These are phyloP conservation scores for Persicaria tinctoria DNA, from an alignment of 148 eudicot genomes.

Conservation along the genomic window DNA sequence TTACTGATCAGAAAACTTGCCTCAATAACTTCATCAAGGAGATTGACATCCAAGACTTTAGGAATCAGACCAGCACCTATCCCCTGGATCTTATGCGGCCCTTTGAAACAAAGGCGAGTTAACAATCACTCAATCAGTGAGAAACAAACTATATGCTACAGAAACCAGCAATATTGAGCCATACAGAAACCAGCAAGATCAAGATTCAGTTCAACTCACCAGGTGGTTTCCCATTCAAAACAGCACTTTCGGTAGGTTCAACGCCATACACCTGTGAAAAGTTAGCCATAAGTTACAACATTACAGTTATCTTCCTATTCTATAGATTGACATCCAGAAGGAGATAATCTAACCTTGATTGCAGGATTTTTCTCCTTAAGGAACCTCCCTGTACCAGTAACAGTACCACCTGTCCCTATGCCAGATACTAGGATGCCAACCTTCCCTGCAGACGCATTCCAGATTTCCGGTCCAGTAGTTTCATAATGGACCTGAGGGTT, in stretches of 20 bases:
- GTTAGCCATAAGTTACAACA: background rate
- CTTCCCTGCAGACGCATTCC: constrained; percentile 63
- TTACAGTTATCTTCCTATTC: background rate
- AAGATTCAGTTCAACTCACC: constrained; percentile 33
- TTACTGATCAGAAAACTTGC: constrained; percentile 23
- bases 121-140: background rate
- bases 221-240: constrained; percentile 68
- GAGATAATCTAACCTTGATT: constrained; percentile 44
- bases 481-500: constrained; percentile 74
- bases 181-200: background rate
- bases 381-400: constrained; percentile 66
- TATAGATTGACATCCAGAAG: background rate
- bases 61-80: constrained; percentile 74
- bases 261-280: constrained; percentile 54
- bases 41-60: constrained; percentile 34
- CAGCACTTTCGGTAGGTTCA: constrained; percentile 76
- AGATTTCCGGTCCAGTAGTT: constrained; percentile 89
- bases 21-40: constrained; percentile 51
- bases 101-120: constrained; percentile 20
- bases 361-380: constrained; percentile 72
- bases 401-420: constrained; percentile 80
- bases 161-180: background rate
- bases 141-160: too few species aligned
- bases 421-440: constrained; percentile 67
- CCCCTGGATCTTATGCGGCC: constrained; percentile 74